Evolutionary conservation across 805 yeast species (phyloP).

Genomic region (Nakazawaea wyomingensis): DNA sequence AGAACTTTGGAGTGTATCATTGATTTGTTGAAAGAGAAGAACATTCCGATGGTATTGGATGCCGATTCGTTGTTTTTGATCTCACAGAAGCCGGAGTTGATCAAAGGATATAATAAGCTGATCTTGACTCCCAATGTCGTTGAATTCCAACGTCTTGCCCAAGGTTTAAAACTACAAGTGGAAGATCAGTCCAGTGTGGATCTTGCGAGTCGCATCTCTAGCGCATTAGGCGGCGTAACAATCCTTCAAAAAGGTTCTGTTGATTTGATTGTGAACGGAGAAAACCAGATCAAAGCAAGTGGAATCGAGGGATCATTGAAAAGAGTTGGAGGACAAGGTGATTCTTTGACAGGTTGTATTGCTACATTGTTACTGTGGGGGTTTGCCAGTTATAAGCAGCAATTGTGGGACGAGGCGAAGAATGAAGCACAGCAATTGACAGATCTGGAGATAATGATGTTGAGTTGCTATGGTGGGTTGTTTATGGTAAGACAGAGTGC

Average conservation of each 20-base stretch:
- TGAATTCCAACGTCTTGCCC: constrained; percentile 68
- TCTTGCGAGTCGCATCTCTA: constrained; percentile 39
- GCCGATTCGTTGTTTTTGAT: constrained; percentile 83
- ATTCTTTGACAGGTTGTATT: constrained; percentile 80
- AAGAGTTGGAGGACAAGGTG: constrained; percentile 97
- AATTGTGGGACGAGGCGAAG: constrained; percentile 50
- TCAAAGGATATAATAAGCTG: constrained; percentile 52
- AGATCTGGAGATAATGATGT: constrained; percentile 28
- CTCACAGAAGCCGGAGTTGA: constrained; percentile 48
- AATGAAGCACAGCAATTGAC: constrained; percentile 17
- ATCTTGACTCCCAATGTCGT: constrained; percentile 86
- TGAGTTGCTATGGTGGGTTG: constrained; percentile 72
- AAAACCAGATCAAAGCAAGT: constrained; percentile 32
- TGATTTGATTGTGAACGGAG: constrained; percentile 60
- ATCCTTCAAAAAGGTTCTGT: constrained; percentile 68
- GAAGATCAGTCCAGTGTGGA: constrained; percentile 19
- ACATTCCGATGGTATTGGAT: constrained; percentile 75
- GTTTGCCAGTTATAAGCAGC: constrained; percentile 49
- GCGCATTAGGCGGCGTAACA: constrained; percentile 47
- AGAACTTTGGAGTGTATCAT: constrained; percentile 54
- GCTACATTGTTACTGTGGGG: constrained; percentile 84
- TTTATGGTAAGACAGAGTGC: constrained; percentile 63
- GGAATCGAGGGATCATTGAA: constrained; percentile 60
- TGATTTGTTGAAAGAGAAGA: constrained; percentile 46
- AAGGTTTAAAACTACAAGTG: constrained; percentile 36